phyloP scores from a whole-genome alignment of 495 filamentous ascomycete genomes.

The Cetradonia linearis region DNA sequence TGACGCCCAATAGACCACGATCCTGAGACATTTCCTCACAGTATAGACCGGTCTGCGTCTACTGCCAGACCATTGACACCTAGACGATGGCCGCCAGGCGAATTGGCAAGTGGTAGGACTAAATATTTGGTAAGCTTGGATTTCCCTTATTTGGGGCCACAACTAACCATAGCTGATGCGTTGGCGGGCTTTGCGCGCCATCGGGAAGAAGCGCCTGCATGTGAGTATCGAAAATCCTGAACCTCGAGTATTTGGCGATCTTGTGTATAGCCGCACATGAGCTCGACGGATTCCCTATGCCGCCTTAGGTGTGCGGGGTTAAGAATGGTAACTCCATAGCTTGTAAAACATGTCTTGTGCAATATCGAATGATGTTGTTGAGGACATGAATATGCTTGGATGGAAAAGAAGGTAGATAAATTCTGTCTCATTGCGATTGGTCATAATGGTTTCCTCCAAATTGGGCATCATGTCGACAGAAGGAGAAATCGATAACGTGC shows the following conservation, averaged over 20 bases:
- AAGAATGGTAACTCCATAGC: slow-evolving; percentile 2
- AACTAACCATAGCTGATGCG: slow-evolving; percentile 48
- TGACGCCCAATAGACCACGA: slow-evolving; percentile 4
- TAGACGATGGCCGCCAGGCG: slow-evolving; percentile 79
- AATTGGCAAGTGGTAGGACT: slow-evolving; percentile 93
- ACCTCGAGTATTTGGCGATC: neutral
- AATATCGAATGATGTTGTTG: neutral
- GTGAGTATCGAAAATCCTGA: neutral
- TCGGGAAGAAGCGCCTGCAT: slow-evolving; percentile 15
- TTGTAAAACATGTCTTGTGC: neutral
- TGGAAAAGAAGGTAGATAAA: neutral
- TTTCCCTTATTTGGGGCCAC: slow-evolving; percentile 15
- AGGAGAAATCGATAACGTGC: neutral
- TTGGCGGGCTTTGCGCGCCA: slow-evolving; percentile 37
- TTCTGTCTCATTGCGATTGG: neutral
- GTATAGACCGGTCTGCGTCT: slow-evolving; percentile 71
- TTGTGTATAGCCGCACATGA: neutral
- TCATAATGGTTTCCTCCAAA: neutral
- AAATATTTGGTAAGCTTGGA: slow-evolving; percentile 7
- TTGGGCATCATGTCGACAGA: neutral
- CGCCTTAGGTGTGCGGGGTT: slow-evolving; percentile 9
- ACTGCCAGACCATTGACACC: slow-evolving; percentile 90
- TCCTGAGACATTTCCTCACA: slow-evolving; percentile 51
- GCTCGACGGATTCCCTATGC: neutral
- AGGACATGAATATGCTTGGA: neutral